phyloP scores from a whole-genome alignment of 83 land plant species.

The Picea engelmannii region DNA sequence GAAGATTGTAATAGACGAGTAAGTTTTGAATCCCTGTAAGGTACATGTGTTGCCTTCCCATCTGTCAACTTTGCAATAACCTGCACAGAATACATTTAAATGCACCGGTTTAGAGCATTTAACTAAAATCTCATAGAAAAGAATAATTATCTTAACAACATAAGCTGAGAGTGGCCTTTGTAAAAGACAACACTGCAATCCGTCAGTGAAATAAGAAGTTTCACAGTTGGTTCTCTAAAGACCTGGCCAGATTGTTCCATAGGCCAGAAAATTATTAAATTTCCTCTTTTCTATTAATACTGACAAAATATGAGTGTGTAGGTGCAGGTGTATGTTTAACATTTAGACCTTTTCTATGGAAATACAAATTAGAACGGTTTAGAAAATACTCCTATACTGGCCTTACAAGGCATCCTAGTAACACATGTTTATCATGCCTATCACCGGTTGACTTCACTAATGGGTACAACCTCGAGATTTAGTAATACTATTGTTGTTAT shows the following conservation, averaged over 20 bases:
- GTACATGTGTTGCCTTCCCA: constrained; percentile 88
- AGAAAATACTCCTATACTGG: too few species aligned
- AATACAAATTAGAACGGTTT: not conserved
- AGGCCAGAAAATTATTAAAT: not conserved
- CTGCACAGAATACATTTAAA: constrained; percentile 26
- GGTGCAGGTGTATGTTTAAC: not conserved
- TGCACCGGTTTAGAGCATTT: not conserved
- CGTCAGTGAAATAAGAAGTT: not conserved
- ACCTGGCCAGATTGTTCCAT: not conserved
- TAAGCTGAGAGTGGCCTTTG: not conserved
- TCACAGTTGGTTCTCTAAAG: not conserved
- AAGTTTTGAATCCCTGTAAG: constrained; percentile 91
- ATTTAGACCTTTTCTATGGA: not conserved
- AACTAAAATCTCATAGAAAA: not conserved
- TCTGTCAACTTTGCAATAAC: constrained; percentile 93
- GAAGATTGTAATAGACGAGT: constrained; percentile 96
- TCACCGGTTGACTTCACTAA: not conserved
- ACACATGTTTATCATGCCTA: not conserved
- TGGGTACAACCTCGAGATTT: not conserved
- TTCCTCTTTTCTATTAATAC: not conserved
- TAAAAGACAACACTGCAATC: not conserved
- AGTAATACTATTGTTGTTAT: not conserved
- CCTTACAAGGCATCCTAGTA: too few species aligned
- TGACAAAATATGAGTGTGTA: not conserved
- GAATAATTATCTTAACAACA: not conserved